Base-by-base conservation (phyloP, 2,329 filamentous ascomycete species). In the Seiridium cupressi region DNA sequence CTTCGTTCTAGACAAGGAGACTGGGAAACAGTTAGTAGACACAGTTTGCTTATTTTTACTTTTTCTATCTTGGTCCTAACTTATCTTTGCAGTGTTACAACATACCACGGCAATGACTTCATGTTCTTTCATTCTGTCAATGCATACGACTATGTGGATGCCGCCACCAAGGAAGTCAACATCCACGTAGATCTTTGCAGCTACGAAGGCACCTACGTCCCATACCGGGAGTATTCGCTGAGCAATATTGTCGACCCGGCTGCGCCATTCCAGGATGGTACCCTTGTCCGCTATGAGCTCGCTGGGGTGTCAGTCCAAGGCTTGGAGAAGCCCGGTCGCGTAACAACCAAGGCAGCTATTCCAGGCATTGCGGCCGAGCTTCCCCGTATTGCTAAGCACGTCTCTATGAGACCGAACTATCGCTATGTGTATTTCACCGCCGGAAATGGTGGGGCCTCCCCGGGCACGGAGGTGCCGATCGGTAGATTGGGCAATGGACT, bases 211-310 rank as follows among this genome's bases (percentile, higher is more conserved):
- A 36, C 38, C 6, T 46, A 49, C 51, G 10, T 56, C 3, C 59
- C 61, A n/a, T 65, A 65, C 53, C 44, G 36, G 6, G 64, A 65
- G 36, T 65, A 65, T 47, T 77, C 76, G 55, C 61, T 79, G 58
- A 72, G 71, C 64, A 68, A 70, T 59, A 65, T 69, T 60, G 60
- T 56, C 8, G 58, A 60, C 44, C 58, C 58, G 7, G 32, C 35
- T 5, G 53, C 31, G 26, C 58, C 58, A 4, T 60, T 55, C 26
- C 36, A 53, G 11, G 44, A 60, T 11, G 58, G 51, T 5, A 56
- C 61, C 9, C 59, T 65, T 13, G 55, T 61, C 18, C 60, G 63
- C n/a, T 65, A 64, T 48, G 57, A 64, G 42, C 53, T 65, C 4
- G 54, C 51, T 4, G 57, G 26, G n/a, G 63, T 61, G 7, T 42